These are phyloP conservation scores for Chamaenerion angustifolium DNA, from an alignment of 345 rosid species.

Conservation along the genomic window DNA sequence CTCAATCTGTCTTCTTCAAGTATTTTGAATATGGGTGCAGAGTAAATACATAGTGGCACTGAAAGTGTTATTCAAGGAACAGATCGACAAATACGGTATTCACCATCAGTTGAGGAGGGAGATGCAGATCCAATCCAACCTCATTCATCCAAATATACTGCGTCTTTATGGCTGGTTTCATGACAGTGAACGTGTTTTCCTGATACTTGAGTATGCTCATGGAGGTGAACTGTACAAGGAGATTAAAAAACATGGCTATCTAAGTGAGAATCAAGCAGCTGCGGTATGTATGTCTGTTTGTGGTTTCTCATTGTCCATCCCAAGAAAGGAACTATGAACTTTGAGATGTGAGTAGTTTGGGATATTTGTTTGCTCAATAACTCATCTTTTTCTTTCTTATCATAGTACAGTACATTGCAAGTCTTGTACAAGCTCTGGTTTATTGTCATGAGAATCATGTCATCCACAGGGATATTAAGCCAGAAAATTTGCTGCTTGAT, in stretches of 20 bases:
- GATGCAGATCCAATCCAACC: constrained; percentile 68
- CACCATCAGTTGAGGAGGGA: constrained; percentile 79
- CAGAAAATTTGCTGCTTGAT: constrained; percentile 87
- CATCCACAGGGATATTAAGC: too few species aligned
- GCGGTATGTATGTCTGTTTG: too few species aligned
- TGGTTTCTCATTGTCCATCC: too few species aligned
- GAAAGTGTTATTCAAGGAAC: too few species aligned
- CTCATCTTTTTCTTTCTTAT: neutral
- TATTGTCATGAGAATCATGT: too few species aligned
- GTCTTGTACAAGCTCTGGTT: constrained; percentile 70
- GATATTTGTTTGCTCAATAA: too few species aligned
- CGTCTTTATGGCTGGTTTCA: constrained; percentile 81
- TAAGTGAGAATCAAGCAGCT: too few species aligned
- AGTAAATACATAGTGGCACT: constrained; percentile 63
- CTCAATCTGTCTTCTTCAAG: neutral
- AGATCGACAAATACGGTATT: constrained; percentile 58
- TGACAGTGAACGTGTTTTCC: constrained; percentile 50
- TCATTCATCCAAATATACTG: constrained; percentile 56
- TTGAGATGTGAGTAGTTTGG: too few species aligned
- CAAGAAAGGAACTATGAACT: too few species aligned
- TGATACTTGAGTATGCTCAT: constrained; percentile 85
- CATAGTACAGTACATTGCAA: constrained; percentile 55
- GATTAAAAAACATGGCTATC: too few species aligned
- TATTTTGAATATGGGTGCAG: constrained; percentile 11
- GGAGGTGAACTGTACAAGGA: neutral